phyloP scores from a whole-genome alignment of 1,284 basidiomycete genomes.

The Trametes versicolor region DNA sequence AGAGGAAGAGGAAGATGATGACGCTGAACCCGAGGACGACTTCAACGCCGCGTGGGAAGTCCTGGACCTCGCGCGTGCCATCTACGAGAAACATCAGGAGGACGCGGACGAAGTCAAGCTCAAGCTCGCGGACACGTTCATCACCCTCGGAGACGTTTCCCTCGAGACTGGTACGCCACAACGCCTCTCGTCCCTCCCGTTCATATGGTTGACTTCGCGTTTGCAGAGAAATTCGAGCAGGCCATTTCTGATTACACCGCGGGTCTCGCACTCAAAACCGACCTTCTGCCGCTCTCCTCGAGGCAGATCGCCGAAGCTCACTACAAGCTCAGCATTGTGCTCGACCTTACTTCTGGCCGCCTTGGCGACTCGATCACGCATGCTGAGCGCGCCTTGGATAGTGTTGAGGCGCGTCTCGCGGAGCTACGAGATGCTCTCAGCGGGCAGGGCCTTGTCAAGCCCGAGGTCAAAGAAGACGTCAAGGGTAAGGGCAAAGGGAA shows the following conservation, averaged over 20 bases:
- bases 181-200: neutral
- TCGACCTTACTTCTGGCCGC: conserved; percentile 85
- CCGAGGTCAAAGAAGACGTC: conserved; percentile 48
- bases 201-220: neutral
- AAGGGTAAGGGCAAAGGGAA: conserved; percentile 84
- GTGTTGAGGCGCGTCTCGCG: conserved; percentile 73
- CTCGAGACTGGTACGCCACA: conserved; percentile 81
- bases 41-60: conserved; percentile 97
- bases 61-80: conserved; percentile 85
- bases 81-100: conserved; percentile 76
- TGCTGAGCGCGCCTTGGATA: conserved; percentile 80
- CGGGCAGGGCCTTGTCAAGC: conserved; percentile 47
- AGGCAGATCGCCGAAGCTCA: conserved; percentile 90
- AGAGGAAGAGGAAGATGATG: conserved; percentile 65
- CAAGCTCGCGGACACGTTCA: conserved; percentile 86
- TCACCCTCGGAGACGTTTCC: conserved; percentile 87
- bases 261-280: conserved; percentile 75
- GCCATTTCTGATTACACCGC: conserved; percentile 86
- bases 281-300: conserved; percentile 80
- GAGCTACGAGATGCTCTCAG: conserved; percentile 69
- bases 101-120: conserved; percentile 70
- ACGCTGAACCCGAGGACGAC: conserved; percentile 87
- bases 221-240: conserved; percentile 90
- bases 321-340: conserved; percentile 89
- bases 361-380: conserved; percentile 84